Evolutionary conservation across 2,329 filamentous ascomycete species (phyloP), one percentile per base, ranked within the genome.

Genomic region (Tothia fuscella): DNA sequence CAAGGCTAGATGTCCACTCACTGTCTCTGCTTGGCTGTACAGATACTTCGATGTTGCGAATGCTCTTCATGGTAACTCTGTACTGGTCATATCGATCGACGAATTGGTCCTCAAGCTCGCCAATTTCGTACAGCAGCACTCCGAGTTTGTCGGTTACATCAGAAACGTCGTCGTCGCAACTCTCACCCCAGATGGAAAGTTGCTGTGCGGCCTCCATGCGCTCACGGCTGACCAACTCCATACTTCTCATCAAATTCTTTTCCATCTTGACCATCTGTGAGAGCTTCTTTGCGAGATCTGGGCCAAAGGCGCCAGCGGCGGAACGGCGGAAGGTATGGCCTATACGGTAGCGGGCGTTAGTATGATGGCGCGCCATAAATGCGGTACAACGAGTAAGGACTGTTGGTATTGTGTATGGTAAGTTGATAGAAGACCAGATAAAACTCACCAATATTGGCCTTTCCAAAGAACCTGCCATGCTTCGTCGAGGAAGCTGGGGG

Each of bases 211-310:
- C 89, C 56, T 96, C 91, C 87, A 96, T 96, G 54, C 91, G 80
- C 72, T 98, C 91, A 57, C 87, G 81, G 34, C 87, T 87, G 41
- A 96, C 91, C 38, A 86, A 74, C 62, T 98, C 91, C 73, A 96
- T 80, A 61, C 87, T 95, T 63, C 91, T 86, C 91, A 98, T 98
- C 44, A 95, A 85, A 60, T 98, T 96, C 79, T 98, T 98, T 70
- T 98, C 91, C 91, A 98, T 98, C 77, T 98, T 98, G 49, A 98
- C 91, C 41, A 98, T 76, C 68, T 93, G 85, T 30, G 88, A 86
- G 48, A 98, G 80, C 75, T 98, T 98, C 76, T 94, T 95, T 45
- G 91, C 82, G 45, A 98, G 79, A 56, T 98, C 91, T 44, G 88
- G 78, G 26, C 78, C 78, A 55, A 86, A 87, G 53, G 82, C 80